phyloP scores from a whole-genome alignment of 2,329 filamentous ascomycete species.

The Bipolaris cookei region DNA sequence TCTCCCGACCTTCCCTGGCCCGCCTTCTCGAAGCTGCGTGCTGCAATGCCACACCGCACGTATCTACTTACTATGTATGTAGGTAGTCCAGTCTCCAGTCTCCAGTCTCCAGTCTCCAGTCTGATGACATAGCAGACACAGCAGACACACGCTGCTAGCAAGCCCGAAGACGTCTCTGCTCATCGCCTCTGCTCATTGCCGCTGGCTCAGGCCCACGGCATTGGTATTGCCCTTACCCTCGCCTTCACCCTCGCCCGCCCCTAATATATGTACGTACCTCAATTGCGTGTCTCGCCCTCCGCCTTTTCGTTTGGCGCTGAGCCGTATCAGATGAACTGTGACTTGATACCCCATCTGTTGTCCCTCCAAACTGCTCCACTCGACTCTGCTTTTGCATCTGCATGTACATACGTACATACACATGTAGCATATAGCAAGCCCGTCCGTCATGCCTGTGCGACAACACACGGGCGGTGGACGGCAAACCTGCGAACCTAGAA shows the following conservation, averaged over 20 bases:
- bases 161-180: background rate
- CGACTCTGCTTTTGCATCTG: background rate
- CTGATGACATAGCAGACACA: constrained; percentile 26
- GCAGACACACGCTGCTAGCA: constrained; percentile 3
- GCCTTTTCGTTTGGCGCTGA: no score
- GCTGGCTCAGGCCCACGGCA: no score
- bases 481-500: constrained; percentile 6
- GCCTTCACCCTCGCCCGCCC: background rate
- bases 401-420: background rate
- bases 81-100: no score
- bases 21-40: constrained; percentile 29
- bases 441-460: background rate
- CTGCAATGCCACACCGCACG: constrained; percentile 15
- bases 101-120: constrained; percentile 7
- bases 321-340: no score
- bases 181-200: background rate
- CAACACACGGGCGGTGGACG: background rate
- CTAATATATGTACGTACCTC: no score
- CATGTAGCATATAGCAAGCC: background rate
- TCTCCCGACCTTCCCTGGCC: background rate
- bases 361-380: background rate
- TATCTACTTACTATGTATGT: no score
- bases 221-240: background rate
- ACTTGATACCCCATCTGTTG: no score
- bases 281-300: no score